Evolutionary conservation across 371 early-diverging fungal genomes (phyloP), one percentile per base, ranked within the genome.

Genomic region (Mortierella sp.): DNA sequence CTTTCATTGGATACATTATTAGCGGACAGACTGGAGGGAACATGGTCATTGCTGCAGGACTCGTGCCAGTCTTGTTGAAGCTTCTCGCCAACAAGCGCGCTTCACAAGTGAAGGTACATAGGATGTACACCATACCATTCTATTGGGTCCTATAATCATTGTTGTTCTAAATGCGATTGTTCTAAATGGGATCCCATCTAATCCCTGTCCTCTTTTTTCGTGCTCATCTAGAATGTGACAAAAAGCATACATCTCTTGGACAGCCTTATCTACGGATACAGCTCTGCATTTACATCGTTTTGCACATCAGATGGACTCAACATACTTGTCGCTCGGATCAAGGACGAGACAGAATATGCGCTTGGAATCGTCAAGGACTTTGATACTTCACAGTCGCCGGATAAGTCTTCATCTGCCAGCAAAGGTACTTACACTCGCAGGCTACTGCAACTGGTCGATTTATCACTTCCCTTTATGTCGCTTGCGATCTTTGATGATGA

Each of bases 41-140:
- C 77, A 96, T 97, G 95, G 88, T 99, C 28, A 94, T 97, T 74
- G 92, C 97, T 26, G 97, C 98, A 6, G 99, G 98, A 24, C 91
- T 97, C 34, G 93, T 98, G 34, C 95, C 95, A 1, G 90, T 93
- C 2, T 89, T 99, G 60, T 89, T 95, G 42, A 88, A 92, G 57
- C 89, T 94, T 6, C 86, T 97, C 34, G 82, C 81, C 7, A 93
- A 92, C 79, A 88, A 88, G 72, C 87, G 89, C 21, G 77, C 82
- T 14, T 75, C 82, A 19, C 93, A 94, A 45, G 58, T 93, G 50
- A 95, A 95, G 90, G 94, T 93, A 86, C 68, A 16, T 21, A 42
- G 6, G 7, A 4, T 2, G 13, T 0, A 10, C 4, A 16, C 19
- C 21, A 16, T 21, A 11, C 4, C 2, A 3, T 8, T 24, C 8